Evolutionary conservation across 192 early-diverging fungal species (phyloP).

Genomic region (Radiomyces spectabilis): DNA sequence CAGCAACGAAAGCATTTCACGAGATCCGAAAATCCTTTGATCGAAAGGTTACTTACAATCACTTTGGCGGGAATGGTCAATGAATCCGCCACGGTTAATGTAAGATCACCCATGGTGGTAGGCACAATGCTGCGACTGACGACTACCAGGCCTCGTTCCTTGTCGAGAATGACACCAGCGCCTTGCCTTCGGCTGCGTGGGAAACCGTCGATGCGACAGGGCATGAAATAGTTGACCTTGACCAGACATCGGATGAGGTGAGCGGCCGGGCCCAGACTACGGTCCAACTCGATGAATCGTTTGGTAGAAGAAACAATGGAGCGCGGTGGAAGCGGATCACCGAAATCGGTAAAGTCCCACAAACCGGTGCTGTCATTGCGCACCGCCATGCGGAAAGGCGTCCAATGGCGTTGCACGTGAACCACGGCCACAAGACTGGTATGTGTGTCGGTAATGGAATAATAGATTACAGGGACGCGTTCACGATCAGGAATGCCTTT

Average conservation of each 20-base stretch:
- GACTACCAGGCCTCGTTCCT: slow-evolving; percentile 70
- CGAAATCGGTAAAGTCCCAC: slow-evolving; percentile 70
- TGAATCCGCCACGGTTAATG: slow-evolving; percentile 78
- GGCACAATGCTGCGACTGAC: slow-evolving; percentile 75
- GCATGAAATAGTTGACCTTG: slow-evolving; percentile 67
- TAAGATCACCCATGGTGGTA: slow-evolving; percentile 66
- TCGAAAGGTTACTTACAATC: background rate
- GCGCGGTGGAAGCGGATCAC: slow-evolving; percentile 48
- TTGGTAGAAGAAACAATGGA: slow-evolving; percentile 53
- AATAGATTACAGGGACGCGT: slow-evolving; percentile 72
- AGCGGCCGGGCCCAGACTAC: slow-evolving; percentile 53
- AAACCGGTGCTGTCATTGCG: slow-evolving; percentile 65
- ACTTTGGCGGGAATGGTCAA: slow-evolving; percentile 79
- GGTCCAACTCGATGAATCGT: slow-evolving; percentile 58
- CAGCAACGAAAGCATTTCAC: background rate
- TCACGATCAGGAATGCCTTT: slow-evolving; percentile 64
- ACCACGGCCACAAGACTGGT: slow-evolving; percentile 60
- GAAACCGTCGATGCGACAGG: slow-evolving; percentile 66
- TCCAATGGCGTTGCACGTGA: slow-evolving; percentile 69
- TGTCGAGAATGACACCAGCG: slow-evolving; percentile 74
- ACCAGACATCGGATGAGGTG: slow-evolving; percentile 62
- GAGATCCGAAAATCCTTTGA: background rate
- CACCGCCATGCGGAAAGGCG: slow-evolving; percentile 58
- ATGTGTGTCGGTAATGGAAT: slow-evolving; percentile 70
- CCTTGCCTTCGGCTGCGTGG: slow-evolving; percentile 61